Evolutionary conservation across 352 stramenopile species (phyloP).

Genomic region (Globisporangium perplexum): DNA sequence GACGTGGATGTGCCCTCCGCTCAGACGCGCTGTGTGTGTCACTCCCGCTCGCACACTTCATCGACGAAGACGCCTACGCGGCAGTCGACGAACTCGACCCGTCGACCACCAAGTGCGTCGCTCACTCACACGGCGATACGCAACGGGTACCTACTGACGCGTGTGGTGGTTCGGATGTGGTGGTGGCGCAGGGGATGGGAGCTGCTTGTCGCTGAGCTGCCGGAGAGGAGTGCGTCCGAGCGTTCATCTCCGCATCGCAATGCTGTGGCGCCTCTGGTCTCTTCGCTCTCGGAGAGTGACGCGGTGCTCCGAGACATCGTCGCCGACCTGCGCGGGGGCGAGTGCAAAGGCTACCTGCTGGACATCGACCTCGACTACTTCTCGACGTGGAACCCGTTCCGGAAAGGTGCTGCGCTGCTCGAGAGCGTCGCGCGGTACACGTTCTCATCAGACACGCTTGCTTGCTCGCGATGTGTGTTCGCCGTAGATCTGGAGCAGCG

Average conservation of each 20-base stretch:
- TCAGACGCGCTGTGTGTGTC: slow-evolving; percentile 40
- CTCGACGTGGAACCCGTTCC: slow-evolving; percentile 84
- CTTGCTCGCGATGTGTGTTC: not conserved
- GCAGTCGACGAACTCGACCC: slow-evolving; percentile 23
- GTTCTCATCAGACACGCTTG: not conserved
- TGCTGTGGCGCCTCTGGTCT: too few species aligned
- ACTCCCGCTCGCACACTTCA: slow-evolving; percentile 58
- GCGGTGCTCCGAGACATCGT: slow-evolving; percentile 15
- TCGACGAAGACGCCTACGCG: slow-evolving; percentile 65
- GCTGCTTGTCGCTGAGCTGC: slow-evolving; percentile 28
- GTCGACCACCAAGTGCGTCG: slow-evolving; percentile 23
- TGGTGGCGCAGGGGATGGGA: slow-evolving; percentile 25
- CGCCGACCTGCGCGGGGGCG: slow-evolving; percentile 7
- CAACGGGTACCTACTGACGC: too few species aligned
- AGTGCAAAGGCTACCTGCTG: slow-evolving; percentile 44
- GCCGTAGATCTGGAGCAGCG: slow-evolving; percentile 33
- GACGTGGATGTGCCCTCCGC: not conserved
- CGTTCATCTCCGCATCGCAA: not conserved
- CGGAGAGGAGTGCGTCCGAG: not conserved
- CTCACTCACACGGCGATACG: too few species aligned
- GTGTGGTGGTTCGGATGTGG: not conserved
- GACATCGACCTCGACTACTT: slow-evolving; percentile 91
- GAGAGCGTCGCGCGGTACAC: too few species aligned
- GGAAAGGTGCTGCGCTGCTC: slow-evolving; percentile 25
- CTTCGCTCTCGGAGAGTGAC: not conserved